Evolutionary conservation across 116 monocot genomes (phyloP), one percentile per base, ranked within the genome.

Genomic region (Trichopus zeylanicus): DNA sequence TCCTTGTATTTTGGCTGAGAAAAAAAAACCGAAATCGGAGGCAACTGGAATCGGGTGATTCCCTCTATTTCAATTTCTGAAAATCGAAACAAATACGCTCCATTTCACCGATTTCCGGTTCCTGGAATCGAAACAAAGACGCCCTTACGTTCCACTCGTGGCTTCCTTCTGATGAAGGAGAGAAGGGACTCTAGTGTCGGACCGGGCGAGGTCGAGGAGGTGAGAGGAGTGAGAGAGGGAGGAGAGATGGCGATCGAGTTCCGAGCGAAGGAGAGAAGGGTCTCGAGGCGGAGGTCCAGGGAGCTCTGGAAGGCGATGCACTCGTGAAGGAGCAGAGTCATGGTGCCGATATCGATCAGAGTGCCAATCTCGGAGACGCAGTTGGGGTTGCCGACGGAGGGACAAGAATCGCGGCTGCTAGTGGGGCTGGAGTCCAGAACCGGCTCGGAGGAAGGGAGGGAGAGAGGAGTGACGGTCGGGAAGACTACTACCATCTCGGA

Each of bases 281-380:
- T 68, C 38, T 84, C 78, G 35, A 91, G 79, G 29, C 68, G 66
- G 67, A 76, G 69, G 68, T 86, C 91, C 56, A 84, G 81, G 48
- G 69, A 68, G 26, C 97, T 79, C 79, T 97, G 91, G 68, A 87
- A 79, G 64, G 97, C 97, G 68, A 97, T 64, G 97, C 91, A 91
- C 56, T 84, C 81, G 69, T 97, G 95, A 63, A 97, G 84, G 70
- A 97, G 90, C 37, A 79, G 84, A 31, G 89, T 94, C 75, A 86
- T 81, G 57, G 89, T 67, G 20, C 80, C 86, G 39, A 86, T 83
- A 48, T 94, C 90, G 26, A 86, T 89, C 7, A 94, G 83, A 55
- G 71, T 25, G 20, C 81, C 76, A 64, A 94, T 83, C 52, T 78
- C 78, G 31, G 60, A 21, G 3, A 88, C 55, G 12, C 81, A 62